Percentiles rank a stretch among this genome's conserved stretches.
Evolutionary conservation across 169 alveolate genomes (phyloP).

Genomic region (Plasmodium gallinaceum): DNA sequence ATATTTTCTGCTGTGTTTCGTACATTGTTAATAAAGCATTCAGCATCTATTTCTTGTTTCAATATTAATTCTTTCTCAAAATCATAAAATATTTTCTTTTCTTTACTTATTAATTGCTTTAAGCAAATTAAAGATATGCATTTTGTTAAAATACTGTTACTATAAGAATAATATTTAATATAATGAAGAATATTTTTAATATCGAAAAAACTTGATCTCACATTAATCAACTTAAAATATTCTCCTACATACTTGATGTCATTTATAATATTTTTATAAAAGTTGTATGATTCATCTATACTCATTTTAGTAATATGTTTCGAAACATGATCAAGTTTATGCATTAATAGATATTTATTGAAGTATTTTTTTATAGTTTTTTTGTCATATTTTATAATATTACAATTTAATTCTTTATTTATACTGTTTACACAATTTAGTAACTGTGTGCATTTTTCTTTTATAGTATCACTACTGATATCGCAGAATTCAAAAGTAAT

Average conservation of each 20-base stretch:
- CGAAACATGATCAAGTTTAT: conserved; percentile 29
- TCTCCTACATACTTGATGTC: conserved; percentile 29
- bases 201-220: conserved; percentile 54
- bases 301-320: conserved; percentile 54
- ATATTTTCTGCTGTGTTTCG: neutral
- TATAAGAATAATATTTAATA: conserved; percentile 41
- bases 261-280: conserved; percentile 20
- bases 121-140: conserved; percentile 26
- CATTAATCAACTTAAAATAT: conserved; percentile 30
- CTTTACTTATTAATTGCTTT: conserved; percentile 15
- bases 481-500: conserved; percentile 31
- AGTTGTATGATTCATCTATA: conserved; percentile 23
- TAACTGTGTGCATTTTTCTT: conserved; percentile 40
- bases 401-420: conserved; percentile 19
- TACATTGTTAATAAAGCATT: neutral
- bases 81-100: conserved; percentile 4
- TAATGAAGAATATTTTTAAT: conserved; percentile 34
- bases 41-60: neutral
- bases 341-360: conserved; percentile 64
- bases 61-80: conserved; percentile 11
- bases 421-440: conserved; percentile 24
- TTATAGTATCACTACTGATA: neutral
- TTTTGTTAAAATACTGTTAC: conserved; percentile 30
- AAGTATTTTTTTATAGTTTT: conserved; percentile 26
- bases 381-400: neutral